Evolutionary conservation across 768 basidiomycete species (phyloP).

Genomic region (Lentinus brumalis): DNA sequence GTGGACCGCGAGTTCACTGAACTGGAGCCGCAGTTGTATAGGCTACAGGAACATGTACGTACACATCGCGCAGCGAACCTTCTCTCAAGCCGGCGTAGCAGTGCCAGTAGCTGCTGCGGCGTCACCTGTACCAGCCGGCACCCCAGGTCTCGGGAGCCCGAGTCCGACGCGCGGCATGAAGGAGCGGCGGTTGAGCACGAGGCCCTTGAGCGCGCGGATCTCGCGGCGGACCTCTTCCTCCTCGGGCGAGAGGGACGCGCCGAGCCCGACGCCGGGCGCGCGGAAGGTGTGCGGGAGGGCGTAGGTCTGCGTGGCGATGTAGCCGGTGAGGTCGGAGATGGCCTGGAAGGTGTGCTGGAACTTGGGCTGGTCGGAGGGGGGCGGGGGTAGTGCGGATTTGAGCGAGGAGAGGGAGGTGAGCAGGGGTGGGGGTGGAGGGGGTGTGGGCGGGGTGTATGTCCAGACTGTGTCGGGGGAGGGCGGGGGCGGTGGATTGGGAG

Average conservation of each 20-base stretch:
- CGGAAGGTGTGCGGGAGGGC: slow-evolving; percentile 35
- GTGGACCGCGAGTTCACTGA: no score
- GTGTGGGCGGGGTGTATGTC: slow-evolving; percentile 39
- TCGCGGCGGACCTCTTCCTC: slow-evolving; percentile 76
- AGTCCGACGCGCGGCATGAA: slow-evolving; percentile 29
- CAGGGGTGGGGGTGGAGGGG: slow-evolving; percentile 32
- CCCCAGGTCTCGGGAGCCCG: neutral
- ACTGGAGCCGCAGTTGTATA: no score
- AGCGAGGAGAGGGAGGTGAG: slow-evolving; percentile 28
- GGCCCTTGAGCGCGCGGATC: slow-evolving; percentile 75
- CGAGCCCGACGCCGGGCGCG: slow-evolving; percentile 18
- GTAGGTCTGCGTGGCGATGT: slow-evolving; percentile 76
- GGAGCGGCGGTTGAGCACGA: slow-evolving; percentile 65
- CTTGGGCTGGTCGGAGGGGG: slow-evolving; percentile 20
- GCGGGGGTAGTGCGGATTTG: slow-evolving; percentile 21
- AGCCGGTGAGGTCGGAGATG: slow-evolving; percentile 75
- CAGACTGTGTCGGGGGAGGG: slow-evolving; percentile 32
- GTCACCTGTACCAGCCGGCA: neutral
- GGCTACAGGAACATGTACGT: no score
- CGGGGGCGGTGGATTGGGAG: neutral
- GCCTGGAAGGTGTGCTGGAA: slow-evolving; percentile 66
- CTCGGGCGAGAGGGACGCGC: slow-evolving; percentile 31
- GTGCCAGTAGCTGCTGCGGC: neutral
- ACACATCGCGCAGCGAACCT: no score
- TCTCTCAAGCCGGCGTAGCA: neutral